Base-by-base conservation (phyloP, 768 basidiomycete genomes). In the Gelatoporia subvermispora region DNA sequence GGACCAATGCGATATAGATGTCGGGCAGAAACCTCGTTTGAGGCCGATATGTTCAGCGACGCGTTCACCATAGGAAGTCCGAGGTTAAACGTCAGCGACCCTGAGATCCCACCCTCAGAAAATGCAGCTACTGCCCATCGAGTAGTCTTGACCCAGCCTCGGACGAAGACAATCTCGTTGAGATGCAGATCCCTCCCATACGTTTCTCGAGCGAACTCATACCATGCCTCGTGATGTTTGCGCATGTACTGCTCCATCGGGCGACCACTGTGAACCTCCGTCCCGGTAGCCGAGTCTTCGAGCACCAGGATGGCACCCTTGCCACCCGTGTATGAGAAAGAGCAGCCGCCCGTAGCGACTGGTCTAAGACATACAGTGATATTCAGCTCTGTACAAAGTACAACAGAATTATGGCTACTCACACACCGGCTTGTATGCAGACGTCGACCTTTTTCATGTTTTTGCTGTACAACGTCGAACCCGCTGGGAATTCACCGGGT, bases 111-210 rank as follows among this genome's bases (percentile, higher is more conserved):
- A 4, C 34, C 35, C 8, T 48, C 22, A n/a, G 37, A 21, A 34
- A 55, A 49, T n/a, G 50, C 49, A 13, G 50, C 46, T 7, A 51
- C 43, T 20, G 35, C 40, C 54, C 54, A 55, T 8, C 25, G 36
- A 8, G 52, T 39, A 11, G 52, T 54, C 31, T 54, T 54, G 35
- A 50, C 42, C 20, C 22, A 37, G 15, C 52, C 52, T 8, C 35
- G 17, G n/a, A 54, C 45, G 49, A 54, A 48, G 17, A 41, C 15
- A n/a, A 48, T 41, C 2, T 48, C 47, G 9, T 48, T 38, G 4
- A n/a, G 9, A n/a, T 31, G 23, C 39, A 18, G 18, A 4, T 40
- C 39, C 16, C 28, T 18, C 9, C 39, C 38, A 9, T 28, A 17
- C 8, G 2, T 17, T 17, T 41, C 40, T 24, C 35, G 21, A n/a